phyloP scores from a whole-genome alignment of 139 green algal genomes.

The Pycnococcus provasolii region DNA sequence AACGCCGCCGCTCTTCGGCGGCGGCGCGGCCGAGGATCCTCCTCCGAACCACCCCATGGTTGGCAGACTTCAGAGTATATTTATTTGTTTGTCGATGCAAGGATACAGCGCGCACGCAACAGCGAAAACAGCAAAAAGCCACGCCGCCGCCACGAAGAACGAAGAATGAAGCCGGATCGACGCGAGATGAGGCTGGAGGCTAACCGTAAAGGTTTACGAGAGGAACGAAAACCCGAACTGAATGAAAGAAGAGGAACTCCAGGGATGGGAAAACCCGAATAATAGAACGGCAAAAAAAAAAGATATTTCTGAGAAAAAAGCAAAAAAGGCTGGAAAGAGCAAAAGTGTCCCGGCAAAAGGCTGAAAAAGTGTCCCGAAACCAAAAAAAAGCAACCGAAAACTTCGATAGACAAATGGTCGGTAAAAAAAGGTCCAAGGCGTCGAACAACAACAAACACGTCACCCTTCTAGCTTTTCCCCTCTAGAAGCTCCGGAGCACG shows the following conservation, averaged over 20 bases:
- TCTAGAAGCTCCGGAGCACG: neutral
- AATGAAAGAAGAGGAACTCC: no score
- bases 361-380: no score
- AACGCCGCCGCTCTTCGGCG: no score
- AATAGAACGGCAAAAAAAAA: neutral
- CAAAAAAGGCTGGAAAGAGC: constrained; percentile 4
- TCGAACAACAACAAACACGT: neutral
- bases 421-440: neutral
- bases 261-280: neutral
- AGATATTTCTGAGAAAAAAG: neutral
- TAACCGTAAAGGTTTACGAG: neutral
- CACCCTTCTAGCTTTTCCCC: neutral
- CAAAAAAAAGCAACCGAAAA: no score
- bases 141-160: no score
- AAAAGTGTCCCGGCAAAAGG: constrained; percentile 5
- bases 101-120: no score
- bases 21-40: no score
- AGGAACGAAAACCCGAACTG: neutral
- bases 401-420: neutral
- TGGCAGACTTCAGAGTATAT: no score
- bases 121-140: no score
- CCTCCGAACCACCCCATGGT: no score
- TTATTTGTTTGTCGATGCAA: no score
- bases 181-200: neutral
- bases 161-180: no score